Base-by-base conservation (phyloP, 805 yeast species). In the Kurtzmaniella fragi region DNA sequence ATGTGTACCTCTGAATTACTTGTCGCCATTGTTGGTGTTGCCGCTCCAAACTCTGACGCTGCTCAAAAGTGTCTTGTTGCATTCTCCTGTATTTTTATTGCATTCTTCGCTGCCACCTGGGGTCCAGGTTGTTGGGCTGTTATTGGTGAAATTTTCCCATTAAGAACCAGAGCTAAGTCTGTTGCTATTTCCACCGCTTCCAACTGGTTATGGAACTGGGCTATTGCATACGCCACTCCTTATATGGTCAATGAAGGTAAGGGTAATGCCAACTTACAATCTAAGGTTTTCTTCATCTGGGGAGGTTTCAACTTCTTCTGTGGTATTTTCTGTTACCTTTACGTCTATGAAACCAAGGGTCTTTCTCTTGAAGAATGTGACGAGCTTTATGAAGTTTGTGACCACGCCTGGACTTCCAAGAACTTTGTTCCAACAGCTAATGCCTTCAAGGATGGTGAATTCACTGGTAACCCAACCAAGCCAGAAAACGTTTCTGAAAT, bases 1-100 rank as follows among this genome's bases (percentile, higher is more conserved):
- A 82, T 81, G 85, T 65, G 75, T 48, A 56, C 68, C 28, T 79
- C 80, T 49, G 81, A 70, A 57, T 62, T 70, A 47, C 56, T 73
- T 41, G 71, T 71, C 39, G 77, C 70, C 29, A 55, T 62, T 43
- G 62, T 63, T 30, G 70, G 71, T 41, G 62, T 69, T 37, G 68
- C 73, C 35, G 57, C 70, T 35, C 64, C 70, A 15, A 42, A 56
- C 31, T 47, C 65, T 28, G 45, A 46, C 17, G 47, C 63, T 15
- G 62, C 66, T 31, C 59, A 59, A 40, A 55, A 58, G 46, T 59
- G 51, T 42, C 59, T 64, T 43, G 59, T 64, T 43, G 68, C 67
- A 17, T 64, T 65, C 51, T 48, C 56, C 38, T 66, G 68, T 50
- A 59, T 60, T 31, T 65, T 62, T 46, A 65, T 66, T 50, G 62